Percentiles rank a stretch among this genome's conserved stretches.
These are phyloP conservation scores for Tilletia indica DNA, from an alignment of 1,284 basidiomycete species.

Conservation along the genomic window DNA sequence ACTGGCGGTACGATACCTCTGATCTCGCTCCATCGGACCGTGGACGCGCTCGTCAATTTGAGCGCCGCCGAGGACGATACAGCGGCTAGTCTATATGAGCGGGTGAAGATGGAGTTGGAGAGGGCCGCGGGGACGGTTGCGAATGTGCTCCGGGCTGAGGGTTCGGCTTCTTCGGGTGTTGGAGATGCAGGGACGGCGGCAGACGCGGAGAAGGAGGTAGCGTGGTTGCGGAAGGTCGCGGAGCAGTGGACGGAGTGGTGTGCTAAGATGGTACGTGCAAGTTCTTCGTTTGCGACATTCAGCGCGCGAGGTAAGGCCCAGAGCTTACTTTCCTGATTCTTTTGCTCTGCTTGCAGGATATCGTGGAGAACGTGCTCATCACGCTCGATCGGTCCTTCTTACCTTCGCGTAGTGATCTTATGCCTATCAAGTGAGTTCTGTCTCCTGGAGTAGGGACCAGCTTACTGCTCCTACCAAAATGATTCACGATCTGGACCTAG, in stretches of 20 bases:
- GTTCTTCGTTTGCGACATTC: too few species aligned
- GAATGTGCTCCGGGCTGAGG: slow-evolving; percentile 25
- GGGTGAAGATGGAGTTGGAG: slow-evolving; percentile 45
- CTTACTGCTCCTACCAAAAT: neutral
- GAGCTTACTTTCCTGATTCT: neutral
- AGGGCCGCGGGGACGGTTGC: slow-evolving; percentile 34
- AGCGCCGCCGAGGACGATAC: neutral
- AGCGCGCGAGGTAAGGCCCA: neutral
- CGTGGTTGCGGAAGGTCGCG: slow-evolving; percentile 35
- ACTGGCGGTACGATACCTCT: neutral
- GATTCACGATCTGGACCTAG: neutral
- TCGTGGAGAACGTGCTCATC: slow-evolving; percentile 17
- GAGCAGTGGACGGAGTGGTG: slow-evolving; percentile 40
- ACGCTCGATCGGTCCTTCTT: slow-evolving; percentile 22
- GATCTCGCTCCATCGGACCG: neutral
- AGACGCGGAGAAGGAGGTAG: slow-evolving; percentile 21
- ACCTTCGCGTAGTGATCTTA: slow-evolving; percentile 14
- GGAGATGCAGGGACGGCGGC: slow-evolving; percentile 12
- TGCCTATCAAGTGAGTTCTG: neutral
- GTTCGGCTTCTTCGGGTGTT: slow-evolving; percentile 8
- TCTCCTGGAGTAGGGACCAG: too few species aligned
- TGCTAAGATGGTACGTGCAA: slow-evolving; percentile 25
- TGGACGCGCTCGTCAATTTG: neutral
- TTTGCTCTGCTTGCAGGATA: neutral
- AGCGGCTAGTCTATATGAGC: slow-evolving; percentile 34